Base-by-base conservation (phyloP, 2,329 filamentous ascomycete genomes). In the Tolypocladium pustulatum region DNA sequence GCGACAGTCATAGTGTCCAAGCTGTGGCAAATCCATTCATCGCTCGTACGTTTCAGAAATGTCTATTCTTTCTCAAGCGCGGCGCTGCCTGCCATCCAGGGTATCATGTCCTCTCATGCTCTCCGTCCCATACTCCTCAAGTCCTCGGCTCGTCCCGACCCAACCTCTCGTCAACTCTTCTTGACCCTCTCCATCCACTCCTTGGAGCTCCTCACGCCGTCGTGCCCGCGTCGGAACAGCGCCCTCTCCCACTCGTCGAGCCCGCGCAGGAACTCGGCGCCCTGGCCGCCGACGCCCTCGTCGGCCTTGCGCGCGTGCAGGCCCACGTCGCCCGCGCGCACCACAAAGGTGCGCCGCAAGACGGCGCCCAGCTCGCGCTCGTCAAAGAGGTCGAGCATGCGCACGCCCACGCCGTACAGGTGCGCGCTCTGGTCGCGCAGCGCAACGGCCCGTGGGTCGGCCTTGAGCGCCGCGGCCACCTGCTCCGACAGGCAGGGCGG, bases 351-450 rank as follows among this genome's bases (percentile, higher is more conserved):
- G 76, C 88, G 80, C 58, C 83, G 80, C 65, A 93, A 71, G 25
- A 94, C 84, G 63, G 90, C 82, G 58, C 91, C 89, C 58, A 97
- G 86, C 60, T 84, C 83, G 52, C 72, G 71, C 71, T 96, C 92
- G 59, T 97, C 92, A 62, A 96, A 96, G 0, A 99, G 74, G 60
- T 97, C 92, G 61, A 97, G 78, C 73, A 97, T 91, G 56, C 90
- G 83, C 52, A 90, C 87, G 4, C 89, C 91, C 4, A 97, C 81
- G 30, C 84, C 86, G 75, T 96, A 97, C 67, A 96, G 96, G 72
- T 96, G 89, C 40, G 88, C 86, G 61, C 89, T 90, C 71, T 94
- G 84, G 58, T 90, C 86, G 55, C 93, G 85, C 49, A 99, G 73
- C 58, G 96, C 87, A 1, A 99, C 90, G 13, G 89, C 88, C 58